Evolutionary conservation across 768 basidiomycete genomes (phyloP).

Genomic region (Suillus decipiens): DNA sequence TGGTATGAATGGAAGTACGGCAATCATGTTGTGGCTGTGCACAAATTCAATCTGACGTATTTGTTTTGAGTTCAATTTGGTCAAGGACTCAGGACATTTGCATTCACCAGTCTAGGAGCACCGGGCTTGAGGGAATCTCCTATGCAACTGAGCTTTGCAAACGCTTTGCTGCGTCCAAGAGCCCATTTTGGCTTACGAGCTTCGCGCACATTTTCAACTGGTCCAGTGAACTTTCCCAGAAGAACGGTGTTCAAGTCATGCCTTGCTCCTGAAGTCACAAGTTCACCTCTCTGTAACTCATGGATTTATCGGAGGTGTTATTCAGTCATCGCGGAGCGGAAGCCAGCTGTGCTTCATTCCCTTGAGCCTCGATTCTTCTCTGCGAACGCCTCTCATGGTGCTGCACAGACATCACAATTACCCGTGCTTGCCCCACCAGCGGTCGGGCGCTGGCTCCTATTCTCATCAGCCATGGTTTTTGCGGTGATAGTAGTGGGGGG

Average conservation of each 20-base stretch:
- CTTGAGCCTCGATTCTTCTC: slow-evolving; percentile 43
- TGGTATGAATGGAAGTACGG: slow-evolving; percentile 5
- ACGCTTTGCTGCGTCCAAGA: slow-evolving; percentile 20
- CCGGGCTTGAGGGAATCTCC: background rate
- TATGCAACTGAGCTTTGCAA: slow-evolving; percentile 26
- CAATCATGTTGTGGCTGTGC: slow-evolving; percentile 1
- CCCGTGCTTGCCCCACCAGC: slow-evolving; percentile 66
- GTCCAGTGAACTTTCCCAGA: background rate
- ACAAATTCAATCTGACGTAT: background rate
- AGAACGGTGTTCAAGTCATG: slow-evolving; percentile 3
- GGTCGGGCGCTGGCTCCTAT: slow-evolving; percentile 84
- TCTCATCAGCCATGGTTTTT: slow-evolving; percentile 84
- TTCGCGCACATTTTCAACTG: slow-evolving; percentile 1
- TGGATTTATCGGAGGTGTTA: slow-evolving; percentile 11
- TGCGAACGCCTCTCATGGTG: slow-evolving; percentile 26
- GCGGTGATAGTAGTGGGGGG: slow-evolving; percentile 95
- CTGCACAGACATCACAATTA: slow-evolving; percentile 31
- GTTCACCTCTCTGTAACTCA: slow-evolving; percentile 11
- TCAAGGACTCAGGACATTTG: background rate
- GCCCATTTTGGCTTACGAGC: slow-evolving; percentile 12
- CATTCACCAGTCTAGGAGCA: background rate
- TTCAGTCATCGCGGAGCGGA: slow-evolving; percentile 7
- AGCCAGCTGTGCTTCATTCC: slow-evolving; percentile 14
- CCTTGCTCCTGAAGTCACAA: slow-evolving; percentile 3
- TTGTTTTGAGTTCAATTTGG: background rate